A percentile compares a stretch with the other conserved stretches of the same genome.
phyloP scores from a whole-genome alignment of 176 grass and related monocot genomes.

The Microstegium vimineum region DNA sequence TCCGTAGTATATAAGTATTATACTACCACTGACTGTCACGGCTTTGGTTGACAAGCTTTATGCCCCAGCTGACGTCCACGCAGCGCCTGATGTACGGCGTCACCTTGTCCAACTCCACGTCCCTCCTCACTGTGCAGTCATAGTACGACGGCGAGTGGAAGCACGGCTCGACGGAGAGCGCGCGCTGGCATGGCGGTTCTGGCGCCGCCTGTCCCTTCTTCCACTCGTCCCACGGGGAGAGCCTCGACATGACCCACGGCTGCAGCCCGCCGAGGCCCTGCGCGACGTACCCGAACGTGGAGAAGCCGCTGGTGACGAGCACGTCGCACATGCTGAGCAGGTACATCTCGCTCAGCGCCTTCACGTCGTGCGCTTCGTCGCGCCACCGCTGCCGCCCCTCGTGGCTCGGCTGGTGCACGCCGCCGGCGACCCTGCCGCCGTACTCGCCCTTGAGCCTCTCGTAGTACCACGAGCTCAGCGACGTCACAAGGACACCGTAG shows the following conservation, averaged over 20 bases:
- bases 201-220: neutral
- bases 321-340: slow-evolving; percentile 27
- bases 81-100: slow-evolving; percentile 41
- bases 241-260: slow-evolving; percentile 44
- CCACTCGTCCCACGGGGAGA: neutral
- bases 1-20: no score
- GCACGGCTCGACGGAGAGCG: slow-evolving; percentile 43
- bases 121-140: slow-evolving; percentile 36
- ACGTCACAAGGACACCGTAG: slow-evolving; percentile 17
- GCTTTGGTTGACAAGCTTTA: slow-evolving; percentile 48
- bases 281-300: slow-evolving; percentile 41
- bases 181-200: slow-evolving; percentile 18
- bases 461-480: slow-evolving; percentile 24
- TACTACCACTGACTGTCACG: neutral
- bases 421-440: neutral
- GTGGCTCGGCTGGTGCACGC: slow-evolving; percentile 52
- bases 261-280: slow-evolving; percentile 29
- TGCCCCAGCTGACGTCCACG: slow-evolving; percentile 34
- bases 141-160: slow-evolving; percentile 51
- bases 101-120: slow-evolving; percentile 28
- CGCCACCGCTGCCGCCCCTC: slow-evolving; percentile 35
- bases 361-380: slow-evolving; percentile 1
- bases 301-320: slow-evolving; percentile 28
- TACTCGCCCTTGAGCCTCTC: slow-evolving; percentile 13
- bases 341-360: slow-evolving; percentile 38